Percentiles rank a stretch among this genome's conserved stretches.
Evolutionary conservation across 371 early-diverging fungal genomes (phyloP).

Genomic region (Mucor plumbeus): DNA sequence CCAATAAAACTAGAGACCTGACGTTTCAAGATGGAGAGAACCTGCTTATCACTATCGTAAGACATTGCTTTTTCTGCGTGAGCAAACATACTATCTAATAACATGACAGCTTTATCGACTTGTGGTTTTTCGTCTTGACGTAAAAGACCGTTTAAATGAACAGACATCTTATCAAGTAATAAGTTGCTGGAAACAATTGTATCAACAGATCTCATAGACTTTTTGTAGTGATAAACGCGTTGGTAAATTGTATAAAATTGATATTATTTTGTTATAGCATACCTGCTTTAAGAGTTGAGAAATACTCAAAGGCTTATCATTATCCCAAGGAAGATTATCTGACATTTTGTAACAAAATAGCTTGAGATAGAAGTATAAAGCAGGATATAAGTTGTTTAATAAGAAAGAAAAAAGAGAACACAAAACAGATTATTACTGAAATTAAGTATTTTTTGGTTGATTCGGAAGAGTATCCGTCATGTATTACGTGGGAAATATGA

Average conservation of each 20-base stretch:
- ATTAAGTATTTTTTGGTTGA: too few species aligned
- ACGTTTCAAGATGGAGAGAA: slow-evolving; percentile 32
- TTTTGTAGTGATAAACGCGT: neutral
- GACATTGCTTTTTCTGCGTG: slow-evolving; percentile 46
- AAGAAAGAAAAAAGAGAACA: neutral
- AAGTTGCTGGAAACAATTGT: slow-evolving; percentile 10
- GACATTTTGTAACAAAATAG: slow-evolving; percentile 10
- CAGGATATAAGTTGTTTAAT: neutral
- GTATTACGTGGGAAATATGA: neutral
- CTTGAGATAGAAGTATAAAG: neutral
- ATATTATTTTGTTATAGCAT: neutral
- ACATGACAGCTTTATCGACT: slow-evolving; percentile 15
- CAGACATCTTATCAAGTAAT: slow-evolving; percentile 29
- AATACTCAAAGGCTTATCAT: slow-evolving; percentile 26
- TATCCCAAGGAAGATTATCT: slow-evolving; percentile 28
- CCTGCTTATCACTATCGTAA: slow-evolving; percentile 47
- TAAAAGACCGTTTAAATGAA: slow-evolving; percentile 28
- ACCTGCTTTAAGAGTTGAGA: slow-evolving; percentile 33
- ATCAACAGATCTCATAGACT: slow-evolving; percentile 36
- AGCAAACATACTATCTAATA: slow-evolving; percentile 41
- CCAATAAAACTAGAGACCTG: slow-evolving; percentile 30
- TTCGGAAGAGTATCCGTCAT: slow-evolving; percentile 4
- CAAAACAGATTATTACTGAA: neutral
- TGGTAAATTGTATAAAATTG: neutral
- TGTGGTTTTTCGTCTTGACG: slow-evolving; percentile 16